Base-by-base conservation (phyloP, 1,284 basidiomycete species). In the Trametes sp. region DNA sequence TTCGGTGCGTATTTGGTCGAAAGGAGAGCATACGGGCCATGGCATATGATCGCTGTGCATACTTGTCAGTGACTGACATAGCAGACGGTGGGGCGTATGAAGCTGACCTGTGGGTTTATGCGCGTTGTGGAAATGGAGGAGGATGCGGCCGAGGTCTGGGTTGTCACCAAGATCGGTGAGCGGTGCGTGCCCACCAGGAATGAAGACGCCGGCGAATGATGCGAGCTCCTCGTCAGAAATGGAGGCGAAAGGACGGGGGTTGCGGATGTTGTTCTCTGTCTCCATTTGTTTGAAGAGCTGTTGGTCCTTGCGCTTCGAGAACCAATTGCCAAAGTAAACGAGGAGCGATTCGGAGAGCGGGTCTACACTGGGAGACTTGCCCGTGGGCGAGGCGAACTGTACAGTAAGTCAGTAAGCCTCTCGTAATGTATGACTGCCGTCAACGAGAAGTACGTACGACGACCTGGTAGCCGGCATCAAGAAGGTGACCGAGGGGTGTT, bases 181-280 rank as follows among this genome's bases (percentile, higher is more conserved):
- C 38, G 72, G 71, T 24, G 70, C 69, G 57, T 74, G 72, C 23
- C 71, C 70, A 36, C 73, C 73, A 5, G 73, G 70, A 49, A 73
- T 68, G 71, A 76, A 72, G 38, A 73, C 63, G 23, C 71, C 72
- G 31, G 58, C 44, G 57, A 72, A 72, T 7, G 63, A 58, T 23
- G 57, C 62, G 46, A 74, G 67, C 62, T 70, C 71, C 11, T 63
- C 65, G 61, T 74, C 68, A 19, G 68, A 57, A 21, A 74, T 64
- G 51, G 69, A 67, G 44, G 52, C 24, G 65, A 74, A 72, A 0
- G 72, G 69, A 24, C 69, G 70, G 14, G 72, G 72, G 23, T 23
- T 52, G 48, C 57, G 61, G 31, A 73, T 62, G 62, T 70, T 68
- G 54, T 62, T 69, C 54, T 70, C 65, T 13, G 57, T 50, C 44